Evolutionary conservation across 345 rosid genomes (phyloP).

Genomic region (Citropsis articulata): DNA sequence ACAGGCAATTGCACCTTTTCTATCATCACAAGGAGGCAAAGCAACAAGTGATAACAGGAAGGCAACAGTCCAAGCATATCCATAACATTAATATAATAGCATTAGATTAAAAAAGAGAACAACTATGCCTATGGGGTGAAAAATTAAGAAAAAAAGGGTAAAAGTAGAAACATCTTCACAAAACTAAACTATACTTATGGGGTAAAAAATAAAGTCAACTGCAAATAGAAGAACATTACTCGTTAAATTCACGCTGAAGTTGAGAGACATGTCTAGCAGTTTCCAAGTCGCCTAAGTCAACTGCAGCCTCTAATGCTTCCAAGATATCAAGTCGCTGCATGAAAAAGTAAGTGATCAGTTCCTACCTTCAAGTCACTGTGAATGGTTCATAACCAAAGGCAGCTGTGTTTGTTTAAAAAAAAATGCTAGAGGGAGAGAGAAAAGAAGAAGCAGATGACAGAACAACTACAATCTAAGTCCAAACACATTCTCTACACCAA

Average conservation of each 20-base stretch:
- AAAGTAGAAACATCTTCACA: no score
- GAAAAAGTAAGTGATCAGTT: conserved; percentile 17
- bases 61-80: not conserved
- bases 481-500: not conserved
- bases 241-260: conserved; percentile 81
- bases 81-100: no score
- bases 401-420: not conserved
- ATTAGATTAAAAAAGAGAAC: no score
- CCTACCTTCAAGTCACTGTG: not conserved
- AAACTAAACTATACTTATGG: no score
- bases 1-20: not conserved
- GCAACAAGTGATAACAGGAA: not conserved
- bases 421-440: no score
- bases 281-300: conserved; percentile 38
- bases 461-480: not conserved
- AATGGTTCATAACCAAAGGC: not conserved
- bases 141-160: no score
- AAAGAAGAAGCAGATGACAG: not conserved
- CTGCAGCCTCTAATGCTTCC: conserved; percentile 67
- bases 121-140: no score
- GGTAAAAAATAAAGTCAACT: no score
- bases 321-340: conserved; percentile 74
- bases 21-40: not conserved
- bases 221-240: conserved; percentile 47
- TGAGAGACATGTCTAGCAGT: conserved; percentile 38